Percentiles rank a stretch among this genome's conserved stretches.
These are phyloP conservation scores for Chenopodium suecicum DNA, from an alignment of 148 eudicot species.

Conservation along the genomic window DNA sequence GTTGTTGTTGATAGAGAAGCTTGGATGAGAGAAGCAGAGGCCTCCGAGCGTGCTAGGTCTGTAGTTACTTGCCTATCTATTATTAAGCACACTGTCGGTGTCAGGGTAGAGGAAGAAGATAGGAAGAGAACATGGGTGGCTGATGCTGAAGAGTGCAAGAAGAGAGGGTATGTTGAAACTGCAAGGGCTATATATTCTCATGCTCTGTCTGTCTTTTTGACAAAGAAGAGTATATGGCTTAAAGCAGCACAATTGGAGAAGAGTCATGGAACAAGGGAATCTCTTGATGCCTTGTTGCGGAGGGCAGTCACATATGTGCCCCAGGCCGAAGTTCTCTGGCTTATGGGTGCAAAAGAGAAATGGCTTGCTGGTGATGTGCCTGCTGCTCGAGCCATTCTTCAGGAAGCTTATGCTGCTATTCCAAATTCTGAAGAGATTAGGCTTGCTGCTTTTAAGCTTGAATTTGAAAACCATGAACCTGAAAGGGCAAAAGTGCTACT, in stretches of 20 bases:
- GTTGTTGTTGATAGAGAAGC: slow-evolving; percentile 81
- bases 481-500: slow-evolving; percentile 91
- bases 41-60: slow-evolving; percentile 82
- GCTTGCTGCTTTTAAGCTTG: slow-evolving; percentile 95
- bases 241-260: slow-evolving; percentile 95
- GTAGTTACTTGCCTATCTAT: slow-evolving; percentile 86
- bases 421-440: slow-evolving; percentile 94
- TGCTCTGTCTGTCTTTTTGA: slow-evolving; percentile 76
- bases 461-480: slow-evolving; percentile 87
- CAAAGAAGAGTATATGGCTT: slow-evolving; percentile 94
- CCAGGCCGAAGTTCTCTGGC: slow-evolving; percentile 90
- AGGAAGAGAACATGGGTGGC: slow-evolving; percentile 98
- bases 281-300: slow-evolving; percentile 78
- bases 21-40: slow-evolving; percentile 99
- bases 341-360: slow-evolving; percentile 97
- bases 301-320: slow-evolving; percentile 86
- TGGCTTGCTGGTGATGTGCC: slow-evolving; percentile 99
- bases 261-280: slow-evolving; percentile 81
- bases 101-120: slow-evolving; percentile 96
- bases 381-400: slow-evolving; percentile 85
- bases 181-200: slow-evolving; percentile 88
- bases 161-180: slow-evolving; percentile 91
- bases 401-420: slow-evolving; percentile 90
- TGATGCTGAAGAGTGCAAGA: slow-evolving; percentile 97
- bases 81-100: slow-evolving; percentile 64